Conservation (phyloP, 495 filamentous ascomycete genomes). For the Annulohypoxylon maeteangense region DNA sequence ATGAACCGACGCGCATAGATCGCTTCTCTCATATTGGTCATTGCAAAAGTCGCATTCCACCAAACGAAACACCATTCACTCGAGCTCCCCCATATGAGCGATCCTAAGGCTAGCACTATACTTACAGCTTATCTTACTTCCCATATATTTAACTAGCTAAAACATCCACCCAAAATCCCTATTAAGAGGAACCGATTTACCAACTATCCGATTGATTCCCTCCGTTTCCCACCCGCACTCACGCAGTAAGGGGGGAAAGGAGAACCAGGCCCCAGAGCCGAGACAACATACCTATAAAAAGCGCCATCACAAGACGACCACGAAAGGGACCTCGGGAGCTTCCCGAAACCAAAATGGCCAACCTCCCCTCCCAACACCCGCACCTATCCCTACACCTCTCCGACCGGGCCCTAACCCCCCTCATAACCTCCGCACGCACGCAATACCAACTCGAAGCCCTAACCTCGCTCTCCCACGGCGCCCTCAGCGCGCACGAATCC, state of each 20-base stretch:
- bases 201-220: not conserved
- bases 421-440: constrained; percentile 53
- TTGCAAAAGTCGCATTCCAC: constrained; percentile 2
- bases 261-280: too few species aligned
- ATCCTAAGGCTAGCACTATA: not conserved
- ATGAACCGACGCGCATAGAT: not conserved
- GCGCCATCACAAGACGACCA: not conserved
- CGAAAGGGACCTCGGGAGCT: not conserved
- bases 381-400: constrained; percentile 53
- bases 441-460: constrained; percentile 46
- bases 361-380: constrained; percentile 51
- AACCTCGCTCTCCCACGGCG: constrained; percentile 50
- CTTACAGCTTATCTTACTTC: not conserved
- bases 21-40: not conserved
- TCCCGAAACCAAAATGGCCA: constrained; percentile 44
- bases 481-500: constrained; percentile 53
- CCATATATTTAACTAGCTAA: not conserved
- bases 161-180: not conserved
- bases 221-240: not conserved
- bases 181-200: not conserved
- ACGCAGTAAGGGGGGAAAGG: not conserved
- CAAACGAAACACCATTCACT: not conserved
- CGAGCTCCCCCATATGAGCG: not conserved
- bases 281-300: too few species aligned
- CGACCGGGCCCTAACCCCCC: constrained; percentile 55